Conservation (phyloP, 768 basidiomycete species). For the Sistotremastrum niveocremeum region DNA sequence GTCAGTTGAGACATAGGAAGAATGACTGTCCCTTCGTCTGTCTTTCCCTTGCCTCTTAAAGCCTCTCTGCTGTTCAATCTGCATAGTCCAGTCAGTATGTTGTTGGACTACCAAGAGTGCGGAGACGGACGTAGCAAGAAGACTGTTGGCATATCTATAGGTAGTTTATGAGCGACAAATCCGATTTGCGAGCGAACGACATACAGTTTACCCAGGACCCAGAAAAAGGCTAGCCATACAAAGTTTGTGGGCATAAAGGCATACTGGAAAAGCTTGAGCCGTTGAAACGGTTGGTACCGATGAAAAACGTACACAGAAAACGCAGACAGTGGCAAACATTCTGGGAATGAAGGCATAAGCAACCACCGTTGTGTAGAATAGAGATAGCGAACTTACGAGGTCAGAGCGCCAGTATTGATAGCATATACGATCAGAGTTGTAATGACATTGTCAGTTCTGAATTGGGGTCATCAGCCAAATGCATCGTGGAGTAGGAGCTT, state of each 20-base stretch:
- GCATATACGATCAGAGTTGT: constrained; percentile 14
- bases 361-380: neutral
- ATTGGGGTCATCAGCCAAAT: neutral
- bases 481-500: neutral
- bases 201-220: constrained; percentile 29
- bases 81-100: neutral
- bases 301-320: constrained; percentile 4
- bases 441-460: constrained; percentile 15
- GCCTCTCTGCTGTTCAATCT: constrained; percentile 36
- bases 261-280: constrained; percentile 21
- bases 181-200: too few species aligned
- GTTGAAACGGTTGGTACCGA: constrained; percentile 32
- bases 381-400: constrained; percentile 7
- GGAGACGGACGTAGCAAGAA: too few species aligned
- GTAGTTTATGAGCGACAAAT: too few species aligned
- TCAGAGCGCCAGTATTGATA: constrained; percentile 14
- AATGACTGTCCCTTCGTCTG: too few species aligned
- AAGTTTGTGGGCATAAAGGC: constrained; percentile 33
- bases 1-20: too few species aligned
- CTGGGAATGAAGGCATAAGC: neutral
- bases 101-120: too few species aligned
- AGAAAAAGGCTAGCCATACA: constrained; percentile 37
- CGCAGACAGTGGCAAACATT: constrained; percentile 7
- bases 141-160: too few species aligned
- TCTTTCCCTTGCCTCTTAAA: constrained; percentile 23